These are phyloP conservation scores for Candida andamanensis DNA, from an alignment of 805 yeast species.

Conservation along the genomic window DNA sequence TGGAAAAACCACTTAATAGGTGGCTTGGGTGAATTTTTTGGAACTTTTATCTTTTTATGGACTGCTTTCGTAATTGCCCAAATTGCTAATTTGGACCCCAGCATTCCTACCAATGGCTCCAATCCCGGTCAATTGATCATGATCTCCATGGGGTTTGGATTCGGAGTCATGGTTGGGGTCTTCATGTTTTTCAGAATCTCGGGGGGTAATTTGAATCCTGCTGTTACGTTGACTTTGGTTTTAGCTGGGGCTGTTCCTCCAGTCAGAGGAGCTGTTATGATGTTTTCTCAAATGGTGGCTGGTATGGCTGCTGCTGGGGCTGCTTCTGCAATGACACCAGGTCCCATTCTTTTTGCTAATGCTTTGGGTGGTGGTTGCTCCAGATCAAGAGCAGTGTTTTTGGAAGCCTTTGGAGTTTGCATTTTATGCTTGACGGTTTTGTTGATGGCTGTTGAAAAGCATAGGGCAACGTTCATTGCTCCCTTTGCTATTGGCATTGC, in stretches of 20 bases:
- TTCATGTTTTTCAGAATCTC: conserved; percentile 68
- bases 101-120: conserved; percentile 36
- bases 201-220: conserved; percentile 89
- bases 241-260: conserved; percentile 71
- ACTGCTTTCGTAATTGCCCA: conserved; percentile 79
- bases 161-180: conserved; percentile 72
- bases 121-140: conserved; percentile 66
- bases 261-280: conserved; percentile 60
- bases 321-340: conserved; percentile 81
- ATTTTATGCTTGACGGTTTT: conserved; percentile 71
- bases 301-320: conserved; percentile 94
- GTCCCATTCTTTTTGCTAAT: conserved; percentile 66
- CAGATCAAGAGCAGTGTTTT: conserved; percentile 67
- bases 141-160: conserved; percentile 85
- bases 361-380: conserved; percentile 68
- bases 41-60: conserved; percentile 82
- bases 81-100: conserved; percentile 62
- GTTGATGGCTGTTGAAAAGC: conserved; percentile 80
- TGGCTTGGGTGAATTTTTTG: conserved; percentile 75
- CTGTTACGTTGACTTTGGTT: conserved; percentile 72
- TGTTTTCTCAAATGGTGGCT: conserved; percentile 67
- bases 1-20: conserved; percentile 57
- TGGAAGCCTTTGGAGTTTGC: conserved; percentile 78
- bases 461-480: conserved; percentile 69
- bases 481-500: conserved; percentile 82